phyloP scores from a whole-genome alignment of 2,329 filamentous ascomycete genomes.

The Aspergillus novofumigatus region DNA sequence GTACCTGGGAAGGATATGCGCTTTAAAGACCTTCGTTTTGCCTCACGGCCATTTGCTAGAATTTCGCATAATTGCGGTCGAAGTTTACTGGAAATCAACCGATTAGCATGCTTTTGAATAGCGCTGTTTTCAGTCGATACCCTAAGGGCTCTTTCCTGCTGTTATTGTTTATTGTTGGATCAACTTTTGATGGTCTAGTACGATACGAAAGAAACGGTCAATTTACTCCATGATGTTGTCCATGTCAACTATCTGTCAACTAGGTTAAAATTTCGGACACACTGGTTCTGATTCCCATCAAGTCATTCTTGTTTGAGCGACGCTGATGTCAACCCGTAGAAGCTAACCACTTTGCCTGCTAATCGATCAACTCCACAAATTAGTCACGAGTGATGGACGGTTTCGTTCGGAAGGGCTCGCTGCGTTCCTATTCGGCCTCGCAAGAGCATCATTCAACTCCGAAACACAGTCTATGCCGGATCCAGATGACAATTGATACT shows the following conservation, averaged over 20 bases:
- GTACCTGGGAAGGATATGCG: slow-evolving; percentile 17
- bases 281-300: not conserved
- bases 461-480: not conserved
- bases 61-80: not conserved
- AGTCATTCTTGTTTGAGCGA: not conserved
- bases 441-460: too few species aligned
- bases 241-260: not conserved
- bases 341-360: not conserved
- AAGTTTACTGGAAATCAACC: slow-evolving; percentile 5
- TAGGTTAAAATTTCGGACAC: not conserved
- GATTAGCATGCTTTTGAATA: slow-evolving; percentile 15
- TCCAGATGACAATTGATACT: not conserved
- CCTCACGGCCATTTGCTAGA: slow-evolving; percentile 24
- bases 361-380: not conserved
- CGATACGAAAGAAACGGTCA: slow-evolving; percentile 11
- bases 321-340: not conserved
- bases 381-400: not conserved
- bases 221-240: not conserved
- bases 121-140: slow-evolving; percentile 13
- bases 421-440: too few species aligned
- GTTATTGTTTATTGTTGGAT: slow-evolving; percentile 6
- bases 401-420: not conserved
- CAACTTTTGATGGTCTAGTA: not conserved
- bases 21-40: slow-evolving; percentile 21
- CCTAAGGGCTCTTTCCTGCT: slow-evolving; percentile 2